These are phyloP conservation scores for Thelonectria blattea DNA, from an alignment of 2,329 filamentous ascomycete species.

Conservation along the genomic window DNA sequence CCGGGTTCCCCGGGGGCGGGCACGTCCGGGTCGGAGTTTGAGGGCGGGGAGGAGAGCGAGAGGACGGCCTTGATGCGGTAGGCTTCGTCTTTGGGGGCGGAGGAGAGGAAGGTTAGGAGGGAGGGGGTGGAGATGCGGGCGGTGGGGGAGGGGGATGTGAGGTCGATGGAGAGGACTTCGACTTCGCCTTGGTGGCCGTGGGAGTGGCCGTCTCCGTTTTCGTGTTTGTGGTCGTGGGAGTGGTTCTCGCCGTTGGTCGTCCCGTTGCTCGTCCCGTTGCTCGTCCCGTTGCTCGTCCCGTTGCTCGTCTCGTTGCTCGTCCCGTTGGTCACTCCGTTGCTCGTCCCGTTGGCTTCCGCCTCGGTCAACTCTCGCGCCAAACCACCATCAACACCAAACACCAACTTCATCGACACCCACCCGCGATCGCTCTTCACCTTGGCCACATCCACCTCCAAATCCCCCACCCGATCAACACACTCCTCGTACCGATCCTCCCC, in stretches of 20 bases:
- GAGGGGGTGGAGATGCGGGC: slow-evolving; percentile 62
- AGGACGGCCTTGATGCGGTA: slow-evolving; percentile 88
- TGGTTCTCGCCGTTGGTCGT: slow-evolving; percentile 35
- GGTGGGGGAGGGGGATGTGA: slow-evolving; percentile 52
- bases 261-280: slow-evolving; percentile 40
- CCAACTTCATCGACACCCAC: slow-evolving; percentile 75
- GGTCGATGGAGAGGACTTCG: slow-evolving; percentile 84
- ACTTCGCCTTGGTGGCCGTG: slow-evolving; percentile 80
- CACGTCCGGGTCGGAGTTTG: slow-evolving; percentile 58
- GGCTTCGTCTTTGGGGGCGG: slow-evolving; percentile 88
- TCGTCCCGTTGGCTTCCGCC: slow-evolving; percentile 39
- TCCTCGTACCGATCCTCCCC: slow-evolving; percentile 77
- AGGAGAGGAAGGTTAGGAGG: slow-evolving; percentile 69
- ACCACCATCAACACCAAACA: slow-evolving; percentile 88
- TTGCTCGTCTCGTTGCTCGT: slow-evolving; percentile 43
- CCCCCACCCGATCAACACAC: slow-evolving; percentile 78
- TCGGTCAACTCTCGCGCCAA: slow-evolving; percentile 65
- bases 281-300: slow-evolving; percentile 39
- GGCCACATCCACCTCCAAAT: slow-evolving; percentile 79
- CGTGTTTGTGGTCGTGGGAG: slow-evolving; percentile 42
- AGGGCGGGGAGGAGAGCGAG: slow-evolving; percentile 53
- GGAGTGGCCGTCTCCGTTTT: slow-evolving; percentile 51
- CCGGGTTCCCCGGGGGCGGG: slow-evolving; percentile 41
- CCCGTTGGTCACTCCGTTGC: slow-evolving; percentile 40
- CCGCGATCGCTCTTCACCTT: slow-evolving; percentile 87